Conservation (phyloP, 495 filamentous ascomycete species). For the Glarea lozoyensis region DNA sequence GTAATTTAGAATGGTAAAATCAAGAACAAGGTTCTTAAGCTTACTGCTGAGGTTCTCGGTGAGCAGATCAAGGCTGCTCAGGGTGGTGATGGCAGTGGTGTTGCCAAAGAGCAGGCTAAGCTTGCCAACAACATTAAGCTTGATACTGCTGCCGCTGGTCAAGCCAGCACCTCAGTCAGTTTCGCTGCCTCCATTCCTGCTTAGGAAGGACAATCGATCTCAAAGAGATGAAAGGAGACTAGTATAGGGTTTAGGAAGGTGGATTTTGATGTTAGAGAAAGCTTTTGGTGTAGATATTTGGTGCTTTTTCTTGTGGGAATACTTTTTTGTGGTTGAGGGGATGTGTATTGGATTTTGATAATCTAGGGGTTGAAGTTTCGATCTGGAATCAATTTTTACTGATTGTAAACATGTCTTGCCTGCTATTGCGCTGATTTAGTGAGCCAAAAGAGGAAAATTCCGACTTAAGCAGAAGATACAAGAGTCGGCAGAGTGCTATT, state of each 20-base stretch:
- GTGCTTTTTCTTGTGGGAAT: no score
- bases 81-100: slow-evolving; percentile 5
- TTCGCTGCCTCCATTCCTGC: slow-evolving; percentile 11
- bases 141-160: slow-evolving; percentile 24
- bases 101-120: slow-evolving; percentile 32
- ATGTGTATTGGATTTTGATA: no score
- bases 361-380: no score
- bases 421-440: no score
- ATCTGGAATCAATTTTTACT: no score
- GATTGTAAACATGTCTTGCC: no score
- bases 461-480: no score
- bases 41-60: slow-evolving; percentile 27
- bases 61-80: slow-evolving; percentile 19
- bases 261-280: not conserved
- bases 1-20: slow-evolving; percentile 40
- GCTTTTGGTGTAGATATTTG: not conserved
- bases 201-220: not conserved
- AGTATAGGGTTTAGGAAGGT: not conserved
- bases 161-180: slow-evolving; percentile 11
- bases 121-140: slow-evolving; percentile 34
- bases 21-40: slow-evolving; percentile 47
- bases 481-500: no score
- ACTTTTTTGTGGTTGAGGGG: no score
- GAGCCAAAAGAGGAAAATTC: no score
- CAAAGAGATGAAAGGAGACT: not conserved